Evolutionary conservation across 1,284 basidiomycete genomes (phyloP).

Genomic region (Heliocybe sulcata): DNA sequence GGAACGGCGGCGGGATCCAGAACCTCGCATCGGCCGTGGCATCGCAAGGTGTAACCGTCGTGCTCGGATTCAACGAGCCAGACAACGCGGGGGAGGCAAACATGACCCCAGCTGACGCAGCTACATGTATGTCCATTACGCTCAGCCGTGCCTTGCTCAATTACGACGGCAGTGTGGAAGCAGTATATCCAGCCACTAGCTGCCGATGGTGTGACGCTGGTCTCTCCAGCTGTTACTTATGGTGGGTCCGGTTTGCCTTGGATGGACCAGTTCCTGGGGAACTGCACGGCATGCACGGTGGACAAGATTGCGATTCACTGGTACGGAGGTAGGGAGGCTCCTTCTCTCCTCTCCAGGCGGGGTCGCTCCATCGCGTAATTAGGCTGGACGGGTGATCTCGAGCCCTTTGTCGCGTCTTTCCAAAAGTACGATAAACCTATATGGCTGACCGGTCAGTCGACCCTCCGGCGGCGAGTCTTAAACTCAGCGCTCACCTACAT

Average conservation of each 20-base stretch:
- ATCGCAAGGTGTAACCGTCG: background rate
- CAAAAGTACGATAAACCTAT: background rate
- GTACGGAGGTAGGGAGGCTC: background rate
- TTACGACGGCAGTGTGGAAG: conserved; percentile 15
- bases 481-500: background rate
- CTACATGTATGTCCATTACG: conserved; percentile 2
- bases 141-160: background rate
- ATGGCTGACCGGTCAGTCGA: background rate
- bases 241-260: conserved; percentile 17
- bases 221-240: conserved; percentile 20
- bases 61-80: conserved; percentile 16
- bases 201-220: conserved; percentile 17
- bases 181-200: conserved; percentile 21
- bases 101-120: conserved; percentile 14
- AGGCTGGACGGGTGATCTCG: background rate
- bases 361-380: too few relatives aligned
- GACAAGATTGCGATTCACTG: conserved; percentile 7
- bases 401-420: background rate
- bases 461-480: background rate
- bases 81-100: conserved; percentile 20
- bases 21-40: background rate
- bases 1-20: background rate
- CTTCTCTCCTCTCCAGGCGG: background rate
- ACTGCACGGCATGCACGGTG: conserved; percentile 6
- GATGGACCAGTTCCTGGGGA: conserved; percentile 10